Conservation (phyloP, 2,329 filamentous ascomycete genomes). For the Aspergillus brunneoviolaceus region DNA sequence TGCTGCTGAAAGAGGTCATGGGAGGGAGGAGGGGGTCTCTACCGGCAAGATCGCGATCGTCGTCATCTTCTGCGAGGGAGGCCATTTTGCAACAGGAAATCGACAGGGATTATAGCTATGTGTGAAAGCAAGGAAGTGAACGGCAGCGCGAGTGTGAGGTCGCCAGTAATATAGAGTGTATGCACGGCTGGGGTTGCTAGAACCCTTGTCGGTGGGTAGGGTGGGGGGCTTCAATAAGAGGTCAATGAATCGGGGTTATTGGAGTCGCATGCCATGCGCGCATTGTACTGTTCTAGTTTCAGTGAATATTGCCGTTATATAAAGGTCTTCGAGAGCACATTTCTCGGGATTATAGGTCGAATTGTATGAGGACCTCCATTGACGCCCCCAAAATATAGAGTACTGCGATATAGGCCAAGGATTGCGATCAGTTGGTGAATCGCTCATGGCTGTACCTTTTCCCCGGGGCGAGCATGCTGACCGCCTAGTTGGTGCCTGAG, state of each 20-base stretch:
- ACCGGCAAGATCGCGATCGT: slow-evolving; percentile 44
- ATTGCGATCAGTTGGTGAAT: neutral
- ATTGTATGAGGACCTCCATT: neutral
- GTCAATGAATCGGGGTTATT: neutral
- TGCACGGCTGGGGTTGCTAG: neutral
- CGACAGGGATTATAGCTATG: neutral
- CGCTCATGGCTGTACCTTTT: neutral
- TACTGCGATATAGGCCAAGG: neutral
- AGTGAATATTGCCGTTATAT: neutral
- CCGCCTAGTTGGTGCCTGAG: neutral
- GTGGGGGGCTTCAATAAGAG: neutral
- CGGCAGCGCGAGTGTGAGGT: neutral
- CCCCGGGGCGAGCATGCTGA: neutral
- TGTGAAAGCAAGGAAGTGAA: neutral
- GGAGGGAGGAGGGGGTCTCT: slow-evolving; percentile 10
- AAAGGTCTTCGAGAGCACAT: neutral
- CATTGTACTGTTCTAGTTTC: neutral
- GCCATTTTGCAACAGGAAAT: slow-evolving; percentile 24
- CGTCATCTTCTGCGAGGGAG: slow-evolving; percentile 42
- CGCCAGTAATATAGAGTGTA: neutral
- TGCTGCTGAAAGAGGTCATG: slow-evolving; percentile 1
- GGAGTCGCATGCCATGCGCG: neutral
- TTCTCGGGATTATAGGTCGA: neutral
- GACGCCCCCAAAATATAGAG: neutral
- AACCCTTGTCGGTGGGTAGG: neutral